Evolutionary conservation across 2,329 filamentous ascomycete species (phyloP).

Genomic region (Chrysosporium keratinophilum): DNA sequence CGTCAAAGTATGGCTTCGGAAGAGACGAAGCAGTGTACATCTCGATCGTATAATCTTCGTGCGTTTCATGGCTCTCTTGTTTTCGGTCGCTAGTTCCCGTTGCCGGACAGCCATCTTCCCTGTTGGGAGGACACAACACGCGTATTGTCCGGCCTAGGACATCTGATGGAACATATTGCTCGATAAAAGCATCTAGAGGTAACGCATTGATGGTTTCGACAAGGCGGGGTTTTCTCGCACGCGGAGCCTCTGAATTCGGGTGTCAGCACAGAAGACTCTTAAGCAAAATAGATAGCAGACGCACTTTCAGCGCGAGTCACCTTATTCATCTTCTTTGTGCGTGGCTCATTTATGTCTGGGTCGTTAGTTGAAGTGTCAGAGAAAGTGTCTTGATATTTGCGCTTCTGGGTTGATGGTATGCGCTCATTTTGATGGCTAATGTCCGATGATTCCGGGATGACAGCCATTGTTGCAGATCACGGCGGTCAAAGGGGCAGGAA

Average conservation of each 20-base stretch:
- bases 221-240: slow-evolving; percentile 16
- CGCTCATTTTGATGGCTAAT: background rate
- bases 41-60: slow-evolving; percentile 20
- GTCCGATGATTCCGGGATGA: background rate
- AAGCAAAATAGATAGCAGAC: background rate
- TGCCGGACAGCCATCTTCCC: background rate
- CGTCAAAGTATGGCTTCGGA: slow-evolving; percentile 32
- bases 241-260: background rate
- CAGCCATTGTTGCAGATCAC: background rate
- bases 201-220: slow-evolving; percentile 37
- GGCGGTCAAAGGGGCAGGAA: background rate
- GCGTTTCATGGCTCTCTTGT: background rate
- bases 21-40: slow-evolving; percentile 32
- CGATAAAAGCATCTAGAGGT: slow-evolving; percentile 30
- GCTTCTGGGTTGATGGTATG: background rate
- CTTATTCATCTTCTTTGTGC: background rate
- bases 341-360: background rate
- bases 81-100: background rate
- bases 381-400: slow-evolving; percentile 2
- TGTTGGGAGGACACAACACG: background rate
- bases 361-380: background rate
- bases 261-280: background rate
- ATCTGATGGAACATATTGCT: slow-evolving; percentile 24
- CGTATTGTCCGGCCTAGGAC: slow-evolving; percentile 14
- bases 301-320: background rate